These are phyloP conservation scores for Blastocystis sp. DNA, from an alignment of 352 stramenopile genomes.

Conservation along the genomic window DNA sequence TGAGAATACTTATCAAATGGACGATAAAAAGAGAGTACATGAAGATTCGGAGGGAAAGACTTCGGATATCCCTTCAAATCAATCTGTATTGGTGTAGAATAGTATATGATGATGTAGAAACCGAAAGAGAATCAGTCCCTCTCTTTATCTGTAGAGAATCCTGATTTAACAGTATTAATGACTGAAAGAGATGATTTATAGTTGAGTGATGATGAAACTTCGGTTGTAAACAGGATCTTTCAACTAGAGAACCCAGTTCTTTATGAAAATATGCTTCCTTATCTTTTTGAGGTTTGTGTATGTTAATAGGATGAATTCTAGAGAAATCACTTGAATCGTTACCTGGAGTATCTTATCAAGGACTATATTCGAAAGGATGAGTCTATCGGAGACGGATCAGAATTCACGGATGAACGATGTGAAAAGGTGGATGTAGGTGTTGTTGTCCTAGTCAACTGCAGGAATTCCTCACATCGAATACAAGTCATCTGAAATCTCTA, in stretches of 20 bases:
- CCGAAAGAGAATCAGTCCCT: no score
- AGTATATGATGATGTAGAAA: no score
- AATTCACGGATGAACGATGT: constrained; percentile 13
- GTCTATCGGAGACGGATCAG: not conserved
- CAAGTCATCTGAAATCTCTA: not conserved
- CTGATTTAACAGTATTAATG: no score
- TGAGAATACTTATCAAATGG: not conserved
- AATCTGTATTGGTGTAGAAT: no score
- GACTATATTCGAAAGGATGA: not conserved
- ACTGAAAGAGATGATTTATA: not conserved
- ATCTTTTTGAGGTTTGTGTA: not conserved
- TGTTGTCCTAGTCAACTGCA: not conserved
- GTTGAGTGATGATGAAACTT: not conserved
- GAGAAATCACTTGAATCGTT: not conserved
- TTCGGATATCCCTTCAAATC: no score
- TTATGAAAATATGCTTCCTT: constrained; percentile 40
- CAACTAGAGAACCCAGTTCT: not conserved
- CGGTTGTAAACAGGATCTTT: not conserved
- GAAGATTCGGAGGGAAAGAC: no score
- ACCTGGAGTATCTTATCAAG: constrained; percentile 30
- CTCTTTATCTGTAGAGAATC: no score
- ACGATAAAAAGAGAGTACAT: no score
- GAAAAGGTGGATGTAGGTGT: constrained; percentile 1
- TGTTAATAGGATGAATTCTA: not conserved
- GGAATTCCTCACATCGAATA: constrained; percentile 4